A percentile compares a stretch with the other conserved stretches of the same genome.
Conservation (phyloP, 164 flowering plant genomes). For the Magnolia changhungtana region DNA sequence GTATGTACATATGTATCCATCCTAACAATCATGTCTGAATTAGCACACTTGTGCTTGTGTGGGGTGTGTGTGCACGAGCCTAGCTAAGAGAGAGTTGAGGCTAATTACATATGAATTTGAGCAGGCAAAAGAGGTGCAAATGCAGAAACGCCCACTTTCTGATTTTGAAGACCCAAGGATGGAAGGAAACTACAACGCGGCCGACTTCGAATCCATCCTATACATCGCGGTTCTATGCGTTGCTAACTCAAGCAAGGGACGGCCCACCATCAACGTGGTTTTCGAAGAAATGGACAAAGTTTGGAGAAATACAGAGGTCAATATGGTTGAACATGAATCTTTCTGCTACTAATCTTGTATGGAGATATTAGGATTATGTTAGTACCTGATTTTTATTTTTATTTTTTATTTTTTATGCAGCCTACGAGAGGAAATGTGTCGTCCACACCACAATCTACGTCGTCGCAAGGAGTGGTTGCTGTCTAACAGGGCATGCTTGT, state of each 20-base stretch:
- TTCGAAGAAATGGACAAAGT: constrained; percentile 51
- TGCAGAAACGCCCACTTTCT: constrained; percentile 38
- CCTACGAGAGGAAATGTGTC: background rate
- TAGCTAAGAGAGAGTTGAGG: no score
- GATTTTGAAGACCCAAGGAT: constrained; percentile 63
- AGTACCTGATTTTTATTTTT: background rate
- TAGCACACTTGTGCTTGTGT: no score
- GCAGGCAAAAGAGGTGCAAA: constrained; percentile 70
- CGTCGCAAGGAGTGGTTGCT: background rate
- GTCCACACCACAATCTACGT: background rate
- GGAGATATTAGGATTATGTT: background rate
- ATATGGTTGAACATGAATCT: constrained; percentile 23
- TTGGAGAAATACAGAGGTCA: constrained; percentile 38
- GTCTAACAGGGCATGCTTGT: background rate
- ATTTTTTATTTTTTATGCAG: background rate
- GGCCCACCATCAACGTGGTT: constrained; percentile 51
- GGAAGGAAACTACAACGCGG: constrained; percentile 33
- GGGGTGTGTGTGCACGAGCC: no score
- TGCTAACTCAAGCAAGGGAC: constrained; percentile 64
- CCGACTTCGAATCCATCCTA: constrained; percentile 51
- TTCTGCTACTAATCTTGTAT: background rate
- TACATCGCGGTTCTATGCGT: constrained; percentile 65
- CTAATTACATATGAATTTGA: background rate
- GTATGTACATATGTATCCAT: no score
- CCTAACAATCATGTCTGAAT: no score